A percentile compares a stretch with the other conserved stretches of the same genome.
Conservation (phyloP, 116 monocot species). For the Zostera marina region DNA sequence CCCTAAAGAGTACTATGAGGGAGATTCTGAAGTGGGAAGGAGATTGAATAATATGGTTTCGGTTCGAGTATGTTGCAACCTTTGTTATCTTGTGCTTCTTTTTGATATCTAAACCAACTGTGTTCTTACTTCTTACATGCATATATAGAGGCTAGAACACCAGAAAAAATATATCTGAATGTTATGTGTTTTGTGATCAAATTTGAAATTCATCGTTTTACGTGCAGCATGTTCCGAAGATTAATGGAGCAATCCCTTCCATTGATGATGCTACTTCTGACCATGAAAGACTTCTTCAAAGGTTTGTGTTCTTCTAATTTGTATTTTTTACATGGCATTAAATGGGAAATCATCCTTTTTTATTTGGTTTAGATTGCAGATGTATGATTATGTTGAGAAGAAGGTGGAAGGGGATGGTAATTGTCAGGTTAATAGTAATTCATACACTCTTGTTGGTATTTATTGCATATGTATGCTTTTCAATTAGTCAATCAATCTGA, state of each 20-base stretch:
- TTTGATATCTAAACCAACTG: no score
- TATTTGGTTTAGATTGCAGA: constrained; percentile 31
- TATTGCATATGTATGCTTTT: background rate
- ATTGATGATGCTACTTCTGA: constrained; percentile 79
- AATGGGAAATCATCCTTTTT: background rate
- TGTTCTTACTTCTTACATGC: background rate
- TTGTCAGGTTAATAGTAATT: constrained; percentile 61
- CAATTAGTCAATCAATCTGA: background rate
- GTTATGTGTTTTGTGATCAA: background rate
- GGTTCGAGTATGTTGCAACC: constrained; percentile 31
- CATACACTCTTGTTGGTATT: background rate
- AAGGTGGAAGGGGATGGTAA: constrained; percentile 98
- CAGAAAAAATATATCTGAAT: background rate
- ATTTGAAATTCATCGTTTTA: background rate
- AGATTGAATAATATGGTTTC: constrained; percentile 50
- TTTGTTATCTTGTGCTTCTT: background rate
- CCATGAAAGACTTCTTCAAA: constrained; percentile 65
- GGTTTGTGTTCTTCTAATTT: background rate
- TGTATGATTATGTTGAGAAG: constrained; percentile 74
- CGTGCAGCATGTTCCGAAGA: constrained; percentile 54
- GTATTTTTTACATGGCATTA: background rate
- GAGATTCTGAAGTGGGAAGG: constrained; percentile 56
- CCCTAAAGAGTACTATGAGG: constrained; percentile 16
- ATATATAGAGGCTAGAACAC: no score
- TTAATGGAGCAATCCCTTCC: constrained; percentile 84